Percentiles rank a stretch among this genome's conserved stretches.
Conservation (phyloP, 1,284 basidiomycete species). For the Xanthoconium separans region DNA sequence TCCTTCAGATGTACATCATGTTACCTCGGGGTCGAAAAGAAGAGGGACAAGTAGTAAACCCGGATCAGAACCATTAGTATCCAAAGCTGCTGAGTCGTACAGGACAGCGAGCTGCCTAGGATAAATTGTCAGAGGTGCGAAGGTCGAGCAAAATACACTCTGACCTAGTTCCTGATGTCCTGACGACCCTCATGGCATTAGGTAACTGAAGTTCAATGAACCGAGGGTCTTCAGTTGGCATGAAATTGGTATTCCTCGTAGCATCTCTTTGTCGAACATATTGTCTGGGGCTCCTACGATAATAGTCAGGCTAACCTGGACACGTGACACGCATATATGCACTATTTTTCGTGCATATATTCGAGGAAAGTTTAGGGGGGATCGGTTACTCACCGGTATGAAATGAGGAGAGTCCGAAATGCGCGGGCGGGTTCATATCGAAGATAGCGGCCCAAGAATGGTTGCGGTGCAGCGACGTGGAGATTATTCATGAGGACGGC, state of each 20-base stretch:
- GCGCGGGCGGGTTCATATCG: slow-evolving; percentile 77
- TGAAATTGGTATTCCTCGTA: slow-evolving; percentile 12
- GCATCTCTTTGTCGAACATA: slow-evolving; percentile 31
- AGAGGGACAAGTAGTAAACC: slow-evolving; percentile 56
- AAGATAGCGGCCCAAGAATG: slow-evolving; percentile 65
- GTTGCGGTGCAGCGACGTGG: slow-evolving; percentile 50
- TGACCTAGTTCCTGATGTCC: slow-evolving; percentile 29
- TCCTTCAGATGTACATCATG: slow-evolving; percentile 8
- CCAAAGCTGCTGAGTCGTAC: slow-evolving; percentile 55
- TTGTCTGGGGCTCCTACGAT: slow-evolving; percentile 43
- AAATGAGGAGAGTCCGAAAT: slow-evolving; percentile 69
- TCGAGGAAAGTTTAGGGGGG: background rate
- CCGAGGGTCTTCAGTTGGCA: slow-evolving; percentile 20
- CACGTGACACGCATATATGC: slow-evolving; percentile 27
- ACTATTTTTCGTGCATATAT: slow-evolving; percentile 19
- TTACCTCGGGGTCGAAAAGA: slow-evolving; percentile 56
- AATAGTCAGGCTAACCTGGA: slow-evolving; percentile 4
- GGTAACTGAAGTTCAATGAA: slow-evolving; percentile 46
- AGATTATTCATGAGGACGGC: slow-evolving; percentile 58
- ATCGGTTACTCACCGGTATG: slow-evolving; percentile 58
- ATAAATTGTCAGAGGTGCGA: background rate
- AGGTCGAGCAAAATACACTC: background rate
- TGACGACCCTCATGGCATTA: slow-evolving; percentile 49
- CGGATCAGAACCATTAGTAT: slow-evolving; percentile 28
- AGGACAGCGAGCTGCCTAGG: slow-evolving; percentile 51